Percentiles rank a stretch among this genome's conserved stretches.
Conservation (phyloP, 2,329 filamentous ascomycete species). For the Cladorrhinum sp. region DNA sequence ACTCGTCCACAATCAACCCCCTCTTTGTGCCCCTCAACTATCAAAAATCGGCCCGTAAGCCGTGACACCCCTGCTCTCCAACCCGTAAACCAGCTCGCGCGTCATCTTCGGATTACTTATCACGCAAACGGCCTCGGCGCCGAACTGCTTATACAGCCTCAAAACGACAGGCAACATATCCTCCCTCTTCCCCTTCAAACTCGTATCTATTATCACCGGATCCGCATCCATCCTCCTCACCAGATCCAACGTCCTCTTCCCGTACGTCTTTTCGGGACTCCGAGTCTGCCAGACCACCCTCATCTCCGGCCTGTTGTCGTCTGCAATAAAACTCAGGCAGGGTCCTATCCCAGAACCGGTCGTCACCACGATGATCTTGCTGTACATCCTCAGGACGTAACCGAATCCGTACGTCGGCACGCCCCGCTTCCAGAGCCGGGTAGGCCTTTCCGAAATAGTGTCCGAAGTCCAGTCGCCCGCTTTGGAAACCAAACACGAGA, state of each 20-base stretch:
- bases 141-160: slow-evolving; percentile 27
- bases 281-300: slow-evolving; percentile 37
- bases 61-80: slow-evolving; percentile 33
- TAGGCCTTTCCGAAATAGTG: slow-evolving; percentile 53
- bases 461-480: slow-evolving; percentile 63
- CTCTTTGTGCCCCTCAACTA: no score
- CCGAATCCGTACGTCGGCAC: slow-evolving; percentile 57
- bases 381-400: slow-evolving; percentile 55
- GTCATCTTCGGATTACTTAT: slow-evolving; percentile 36
- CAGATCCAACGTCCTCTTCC: slow-evolving; percentile 29
- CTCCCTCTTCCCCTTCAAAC: slow-evolving; percentile 28
- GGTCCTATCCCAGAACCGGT: slow-evolving; percentile 65
- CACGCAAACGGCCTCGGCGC: slow-evolving; percentile 35
- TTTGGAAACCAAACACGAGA: slow-evolving; percentile 57
- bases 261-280: slow-evolving; percentile 35
- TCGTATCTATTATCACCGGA: slow-evolving; percentile 35
- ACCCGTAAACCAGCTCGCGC: slow-evolving; percentile 30
- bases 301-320: slow-evolving; percentile 28
- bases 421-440: slow-evolving; percentile 57
- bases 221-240: slow-evolving; percentile 30
- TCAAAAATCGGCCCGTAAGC: slow-evolving; percentile 39
- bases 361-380: slow-evolving; percentile 54
- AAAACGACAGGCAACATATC: slow-evolving; percentile 32
- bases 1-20: no score
- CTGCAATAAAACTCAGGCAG: slow-evolving; percentile 54